Evolutionary conservation across 352 stramenopile species (phyloP).

Genomic region (Pythium rhizo-oryzae): DNA sequence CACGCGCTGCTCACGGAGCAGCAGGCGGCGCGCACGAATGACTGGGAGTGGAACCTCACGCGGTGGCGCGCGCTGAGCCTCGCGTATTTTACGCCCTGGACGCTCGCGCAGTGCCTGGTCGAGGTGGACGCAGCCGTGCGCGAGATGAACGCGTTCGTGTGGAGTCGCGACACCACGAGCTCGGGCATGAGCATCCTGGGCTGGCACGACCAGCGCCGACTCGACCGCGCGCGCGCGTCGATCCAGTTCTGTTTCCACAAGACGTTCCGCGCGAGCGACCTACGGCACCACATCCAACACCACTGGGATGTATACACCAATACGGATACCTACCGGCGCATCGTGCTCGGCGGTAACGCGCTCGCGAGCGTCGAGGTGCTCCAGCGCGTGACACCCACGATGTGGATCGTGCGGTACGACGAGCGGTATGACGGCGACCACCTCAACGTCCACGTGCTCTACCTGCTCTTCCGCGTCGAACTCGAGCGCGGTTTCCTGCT

Average conservation of each 20-base stretch:
- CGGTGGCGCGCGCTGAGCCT: slow-evolving; percentile 7
- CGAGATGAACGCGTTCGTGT: slow-evolving; percentile 15
- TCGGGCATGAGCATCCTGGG: slow-evolving; percentile 19
- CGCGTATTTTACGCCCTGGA: slow-evolving; percentile 14
- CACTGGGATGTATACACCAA: slow-evolving; percentile 23
- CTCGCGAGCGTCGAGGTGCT: slow-evolving; percentile 9
- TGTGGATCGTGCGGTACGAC: slow-evolving; percentile 18
- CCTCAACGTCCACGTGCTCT: slow-evolving; percentile 20
- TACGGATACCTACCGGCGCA: slow-evolving; percentile 5
- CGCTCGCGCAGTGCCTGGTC: not conserved
- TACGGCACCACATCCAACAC: slow-evolving; percentile 10
- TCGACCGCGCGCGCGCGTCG: not conserved
- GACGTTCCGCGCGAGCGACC: slow-evolving; percentile 11
- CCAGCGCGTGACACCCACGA: not conserved
- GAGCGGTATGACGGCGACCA: slow-evolving; percentile 8
- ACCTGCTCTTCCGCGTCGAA: slow-evolving; percentile 15
- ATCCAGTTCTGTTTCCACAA: slow-evolving; percentile 25
- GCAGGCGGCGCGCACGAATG: not conserved
- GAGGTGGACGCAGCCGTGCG: slow-evolving; percentile 9
- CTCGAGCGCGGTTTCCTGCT: slow-evolving; percentile 9
- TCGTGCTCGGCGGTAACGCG: slow-evolving; percentile 2
- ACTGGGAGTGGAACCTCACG: not conserved
- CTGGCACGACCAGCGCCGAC: slow-evolving; percentile 16
- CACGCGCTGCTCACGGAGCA: not conserved
- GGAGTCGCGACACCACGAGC: slow-evolving; percentile 8